Percentiles rank a stretch among this genome's conserved stretches.
Evolutionary conservation across 768 basidiomycete genomes (phyloP).

Genomic region (Crassisporium funariophilum): DNA sequence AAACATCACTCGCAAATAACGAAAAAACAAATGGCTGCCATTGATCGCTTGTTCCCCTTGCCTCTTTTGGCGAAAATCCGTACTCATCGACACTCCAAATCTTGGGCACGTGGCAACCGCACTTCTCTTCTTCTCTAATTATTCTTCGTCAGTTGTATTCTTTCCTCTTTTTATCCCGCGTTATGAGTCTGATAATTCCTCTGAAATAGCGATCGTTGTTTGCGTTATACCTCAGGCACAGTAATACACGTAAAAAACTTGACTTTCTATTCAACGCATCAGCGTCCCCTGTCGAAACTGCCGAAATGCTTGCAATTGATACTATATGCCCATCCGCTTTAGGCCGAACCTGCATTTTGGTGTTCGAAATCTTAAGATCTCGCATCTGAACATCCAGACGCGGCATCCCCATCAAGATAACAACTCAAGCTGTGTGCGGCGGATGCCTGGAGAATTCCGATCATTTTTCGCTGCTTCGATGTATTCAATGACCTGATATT

Average conservation of each 20-base stretch:
- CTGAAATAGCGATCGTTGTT: not conserved
- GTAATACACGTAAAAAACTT: slow-evolving; percentile 15
- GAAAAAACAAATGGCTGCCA: slow-evolving; percentile 14
- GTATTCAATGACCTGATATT: slow-evolving; percentile 14
- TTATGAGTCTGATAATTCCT: not conserved
- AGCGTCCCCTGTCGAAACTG: slow-evolving; percentile 10
- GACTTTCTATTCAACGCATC: slow-evolving; percentile 8
- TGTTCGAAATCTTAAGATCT: slow-evolving; percentile 5
- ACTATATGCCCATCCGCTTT: slow-evolving; percentile 20
- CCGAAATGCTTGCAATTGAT: slow-evolving; percentile 8
- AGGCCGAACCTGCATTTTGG: slow-evolving; percentile 12
- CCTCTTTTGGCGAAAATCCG: slow-evolving; percentile 17
- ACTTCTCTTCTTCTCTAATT: not conserved
- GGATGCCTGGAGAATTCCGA: slow-evolving; percentile 18
- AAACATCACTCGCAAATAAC: slow-evolving; percentile 3
- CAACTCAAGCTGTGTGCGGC: slow-evolving; percentile 8
- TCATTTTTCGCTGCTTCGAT: slow-evolving; percentile 17
- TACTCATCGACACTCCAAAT: slow-evolving; percentile 21
- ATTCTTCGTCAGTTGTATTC: not conserved
- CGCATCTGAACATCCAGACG: slow-evolving; percentile 3
- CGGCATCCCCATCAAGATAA: slow-evolving; percentile 19
- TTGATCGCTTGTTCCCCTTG: slow-evolving; percentile 5
- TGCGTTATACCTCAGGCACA: slow-evolving; percentile 7
- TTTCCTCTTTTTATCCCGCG: slow-evolving; percentile 3
- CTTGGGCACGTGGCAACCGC: slow-evolving; percentile 21